These are phyloP conservation scores for Pseudovirgaria hyperparasitica DNA, from an alignment of 2,329 filamentous ascomycete species.

Conservation along the genomic window DNA sequence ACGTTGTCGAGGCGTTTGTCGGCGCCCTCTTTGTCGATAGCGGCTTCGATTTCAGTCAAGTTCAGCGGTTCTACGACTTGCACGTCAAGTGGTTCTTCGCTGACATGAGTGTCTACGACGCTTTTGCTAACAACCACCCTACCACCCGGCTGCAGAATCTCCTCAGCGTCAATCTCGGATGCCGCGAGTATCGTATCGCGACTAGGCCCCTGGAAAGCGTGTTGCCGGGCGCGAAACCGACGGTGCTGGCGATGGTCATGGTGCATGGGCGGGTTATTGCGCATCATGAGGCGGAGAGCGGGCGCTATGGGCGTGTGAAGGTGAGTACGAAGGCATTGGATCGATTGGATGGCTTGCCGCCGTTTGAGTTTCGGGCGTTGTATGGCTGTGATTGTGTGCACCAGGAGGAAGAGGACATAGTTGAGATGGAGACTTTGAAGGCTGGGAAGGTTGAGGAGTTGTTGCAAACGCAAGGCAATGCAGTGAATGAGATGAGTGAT, in stretches of 20 bases:
- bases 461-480: too few relatives aligned
- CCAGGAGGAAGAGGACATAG: constrained; percentile 2
- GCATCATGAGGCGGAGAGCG: constrained; percentile 47
- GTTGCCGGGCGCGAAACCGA: constrained; percentile 27
- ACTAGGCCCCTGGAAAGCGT: constrained; percentile 28
- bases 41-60: constrained; percentile 58
- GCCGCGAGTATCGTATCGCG: constrained; percentile 41
- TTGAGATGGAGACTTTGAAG: background rate
- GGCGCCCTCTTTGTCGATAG: constrained; percentile 90
- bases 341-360: constrained; percentile 35
- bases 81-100: constrained; percentile 68
- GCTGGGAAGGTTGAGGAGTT: too few relatives aligned
- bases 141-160: constrained; percentile 55
- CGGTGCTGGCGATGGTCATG: constrained; percentile 58
- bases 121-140: constrained; percentile 76
- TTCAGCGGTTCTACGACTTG: constrained; percentile 63
- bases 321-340: constrained; percentile 49
- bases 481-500: too few relatives aligned
- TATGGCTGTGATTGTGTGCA: constrained; percentile 52
- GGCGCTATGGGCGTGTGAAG: constrained; percentile 59
- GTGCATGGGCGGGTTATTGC: constrained; percentile 61
- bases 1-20: constrained; percentile 79
- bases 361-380: constrained; percentile 44
- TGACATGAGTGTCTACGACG: constrained; percentile 79
- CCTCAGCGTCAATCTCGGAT: constrained; percentile 53